These are phyloP conservation scores for Peniophora sp. DNA, from an alignment of 1,284 basidiomycete species.

Conservation along the genomic window DNA sequence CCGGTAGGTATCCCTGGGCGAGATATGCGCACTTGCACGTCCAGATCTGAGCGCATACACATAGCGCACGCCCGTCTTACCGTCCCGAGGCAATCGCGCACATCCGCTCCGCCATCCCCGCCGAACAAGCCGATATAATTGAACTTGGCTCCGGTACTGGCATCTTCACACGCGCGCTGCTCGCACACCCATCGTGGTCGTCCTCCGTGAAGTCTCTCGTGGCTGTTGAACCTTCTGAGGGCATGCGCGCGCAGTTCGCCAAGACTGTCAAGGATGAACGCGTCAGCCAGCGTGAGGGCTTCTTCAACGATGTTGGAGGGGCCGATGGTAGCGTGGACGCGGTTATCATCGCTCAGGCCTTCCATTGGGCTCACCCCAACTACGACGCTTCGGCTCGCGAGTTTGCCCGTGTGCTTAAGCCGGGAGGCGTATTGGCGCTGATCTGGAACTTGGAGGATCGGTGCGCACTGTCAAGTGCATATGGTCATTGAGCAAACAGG, in stretches of 20 bases:
- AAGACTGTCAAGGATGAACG: constrained; percentile 43
- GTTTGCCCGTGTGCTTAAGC: constrained; percentile 66
- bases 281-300: constrained; percentile 48
- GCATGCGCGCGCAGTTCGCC: constrained; percentile 59
- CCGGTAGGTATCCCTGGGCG: constrained; percentile 28
- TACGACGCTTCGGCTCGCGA: constrained; percentile 56
- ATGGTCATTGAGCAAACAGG: neutral
- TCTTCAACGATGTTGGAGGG: constrained; percentile 53
- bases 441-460: constrained; percentile 80
- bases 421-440: constrained; percentile 52
- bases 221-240: constrained; percentile 68
- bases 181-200: constrained; percentile 53
- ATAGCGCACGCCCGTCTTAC: constrained; percentile 66
- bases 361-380: constrained; percentile 71
- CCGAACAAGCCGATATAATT: neutral
- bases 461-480: constrained; percentile 22
- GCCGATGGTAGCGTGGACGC: constrained; percentile 66
- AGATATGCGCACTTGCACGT: too few relatives aligned
- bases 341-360: constrained; percentile 73
- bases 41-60: constrained; percentile 1
- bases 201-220: constrained; percentile 39
- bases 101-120: constrained; percentile 38
- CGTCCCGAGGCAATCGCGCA: constrained; percentile 46
- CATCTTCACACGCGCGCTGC: constrained; percentile 69
- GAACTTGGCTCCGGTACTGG: constrained; percentile 73